Percentiles rank a stretch among this genome's conserved stretches.
These are phyloP conservation scores for Dactylellina sp. DNA, from an alignment of 2,329 filamentous ascomycete species.

Conservation along the genomic window DNA sequence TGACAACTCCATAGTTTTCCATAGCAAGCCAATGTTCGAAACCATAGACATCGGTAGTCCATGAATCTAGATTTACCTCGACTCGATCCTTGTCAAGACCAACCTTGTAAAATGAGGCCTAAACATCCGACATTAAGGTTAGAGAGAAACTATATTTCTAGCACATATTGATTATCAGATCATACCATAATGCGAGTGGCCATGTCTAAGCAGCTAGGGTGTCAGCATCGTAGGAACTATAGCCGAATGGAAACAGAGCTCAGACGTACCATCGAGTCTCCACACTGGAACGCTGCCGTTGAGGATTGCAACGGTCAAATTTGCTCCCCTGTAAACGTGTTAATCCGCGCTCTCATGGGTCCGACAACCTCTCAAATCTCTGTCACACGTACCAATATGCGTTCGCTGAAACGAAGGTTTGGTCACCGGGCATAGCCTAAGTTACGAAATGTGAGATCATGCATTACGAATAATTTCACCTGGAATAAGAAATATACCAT, in stretches of 20 bases:
- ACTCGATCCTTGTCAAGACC: constrained; percentile 58
- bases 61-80: constrained; percentile 53
- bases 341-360: constrained; percentile 13
- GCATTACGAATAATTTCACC: constrained; percentile 11
- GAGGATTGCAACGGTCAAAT: constrained; percentile 68
- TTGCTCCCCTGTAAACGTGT: constrained; percentile 56
- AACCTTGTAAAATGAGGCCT: constrained; percentile 54
- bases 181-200: constrained; percentile 59
- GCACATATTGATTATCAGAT: constrained; percentile 6
- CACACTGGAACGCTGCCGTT: constrained; percentile 66
- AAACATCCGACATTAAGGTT: constrained; percentile 22
- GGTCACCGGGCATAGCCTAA: constrained; percentile 64
- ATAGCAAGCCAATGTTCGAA: constrained; percentile 47
- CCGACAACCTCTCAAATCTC: constrained; percentile 20
- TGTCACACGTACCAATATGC: constrained; percentile 41
- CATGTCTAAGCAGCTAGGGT: constrained; percentile 57
- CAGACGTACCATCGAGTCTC: constrained; percentile 63
- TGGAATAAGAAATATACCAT: constrained; percentile 41
- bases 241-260: constrained; percentile 7
- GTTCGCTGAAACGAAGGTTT: constrained; percentile 36
- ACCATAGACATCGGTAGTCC: constrained; percentile 53
- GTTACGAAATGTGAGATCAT: constrained; percentile 66
- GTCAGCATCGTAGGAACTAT: constrained; percentile 26
- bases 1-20: constrained; percentile 57
- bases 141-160: constrained; percentile 16